Base-by-base conservation (phyloP, 305 asterid species). In the Fraxinus latifolia region DNA sequence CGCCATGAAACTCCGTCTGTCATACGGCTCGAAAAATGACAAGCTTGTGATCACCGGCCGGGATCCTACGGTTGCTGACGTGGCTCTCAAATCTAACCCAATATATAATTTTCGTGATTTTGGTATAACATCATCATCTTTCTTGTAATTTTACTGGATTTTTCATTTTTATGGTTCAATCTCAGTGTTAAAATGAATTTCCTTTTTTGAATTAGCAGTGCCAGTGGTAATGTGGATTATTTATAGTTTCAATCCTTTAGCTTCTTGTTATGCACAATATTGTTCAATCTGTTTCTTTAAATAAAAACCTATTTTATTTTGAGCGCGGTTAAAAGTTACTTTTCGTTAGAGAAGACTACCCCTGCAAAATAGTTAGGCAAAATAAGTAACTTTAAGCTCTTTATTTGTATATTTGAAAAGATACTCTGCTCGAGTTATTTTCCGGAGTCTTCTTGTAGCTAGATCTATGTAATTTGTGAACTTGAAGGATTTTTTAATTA, bases 1-100 rank as follows among this genome's bases (percentile, higher is more conserved):
- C 47, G 89, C 88, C 81, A 76, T 83, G 86, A 88, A 89, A 73
- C 80, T 85, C 68, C 83, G 84, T 36, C 75, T 85, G 27, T 82
- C 89, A 14, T 81, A 81, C 17, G 87, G 83, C 67, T 82, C 92
- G 2, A 84, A 87, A 65, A 83, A 82, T 25, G 88, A 86, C 75
- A 84, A 86, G 79, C 84, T 87, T 29, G 62, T 80, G 37, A 87
- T 79, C 65, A 47, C 84, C 60, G 50, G 67, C 19, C 62, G 79
- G 31, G 67, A 75, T 62, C 62, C 27, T 33, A 55, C 44, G 78
- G 79, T 77, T 72, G 71, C 79, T 42, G 73, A 55, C 36, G 74
- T 55, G 32, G 71, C 67, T 9, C 68, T 76, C 27, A 74, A 25
- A 39, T 75, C 80, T 23, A 82, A 67, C 21, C 31, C 82, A 7